Evolutionary conservation across 768 basidiomycete species (phyloP).

Genomic region (Rickenella mellea): DNA sequence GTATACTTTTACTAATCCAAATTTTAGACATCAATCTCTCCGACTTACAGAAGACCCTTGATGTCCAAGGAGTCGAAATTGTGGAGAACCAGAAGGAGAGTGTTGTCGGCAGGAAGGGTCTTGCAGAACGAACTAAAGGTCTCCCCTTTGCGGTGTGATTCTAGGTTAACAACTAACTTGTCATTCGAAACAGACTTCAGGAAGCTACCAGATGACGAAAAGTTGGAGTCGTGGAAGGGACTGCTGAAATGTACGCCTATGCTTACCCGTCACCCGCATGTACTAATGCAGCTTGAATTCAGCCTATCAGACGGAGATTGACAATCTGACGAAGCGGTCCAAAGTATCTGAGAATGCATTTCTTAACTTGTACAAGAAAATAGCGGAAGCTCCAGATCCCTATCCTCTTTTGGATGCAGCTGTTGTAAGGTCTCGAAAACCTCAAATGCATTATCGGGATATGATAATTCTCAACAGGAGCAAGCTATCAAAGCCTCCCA

Average conservation of each 20-base stretch:
- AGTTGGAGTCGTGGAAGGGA: constrained; percentile 78
- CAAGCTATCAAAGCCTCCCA: constrained; percentile 89
- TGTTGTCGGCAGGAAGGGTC: constrained; percentile 82
- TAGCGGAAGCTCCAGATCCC: constrained; percentile 96
- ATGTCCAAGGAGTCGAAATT: constrained; percentile 86
- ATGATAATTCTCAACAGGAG: constrained; percentile 41
- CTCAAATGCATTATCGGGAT: too few species aligned
- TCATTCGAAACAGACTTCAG: constrained; percentile 83
- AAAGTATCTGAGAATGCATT: constrained; percentile 93
- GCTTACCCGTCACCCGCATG: neutral
- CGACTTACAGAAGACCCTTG: constrained; percentile 88
- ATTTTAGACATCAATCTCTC: constrained; percentile 71
- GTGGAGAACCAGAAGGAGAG: constrained; percentile 99
- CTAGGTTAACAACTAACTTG: neutral
- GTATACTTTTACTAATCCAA: neutral
- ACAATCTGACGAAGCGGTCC: constrained; percentile 85
- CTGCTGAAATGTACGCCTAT: constrained; percentile 64
- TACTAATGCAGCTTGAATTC: neutral
- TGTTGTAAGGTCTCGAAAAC: constrained; percentile 42
- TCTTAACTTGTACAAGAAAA: constrained; percentile 90
- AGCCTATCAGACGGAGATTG: constrained; percentile 97
- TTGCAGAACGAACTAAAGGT: constrained; percentile 97
- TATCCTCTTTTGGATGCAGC: constrained; percentile 94
- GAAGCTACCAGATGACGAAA: constrained; percentile 86
- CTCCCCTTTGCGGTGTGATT: neutral